A percentile compares a stretch with the other conserved stretches of the same genome.
Conservation (phyloP, 441 rosid species). For the Breynia disticha region DNA sequence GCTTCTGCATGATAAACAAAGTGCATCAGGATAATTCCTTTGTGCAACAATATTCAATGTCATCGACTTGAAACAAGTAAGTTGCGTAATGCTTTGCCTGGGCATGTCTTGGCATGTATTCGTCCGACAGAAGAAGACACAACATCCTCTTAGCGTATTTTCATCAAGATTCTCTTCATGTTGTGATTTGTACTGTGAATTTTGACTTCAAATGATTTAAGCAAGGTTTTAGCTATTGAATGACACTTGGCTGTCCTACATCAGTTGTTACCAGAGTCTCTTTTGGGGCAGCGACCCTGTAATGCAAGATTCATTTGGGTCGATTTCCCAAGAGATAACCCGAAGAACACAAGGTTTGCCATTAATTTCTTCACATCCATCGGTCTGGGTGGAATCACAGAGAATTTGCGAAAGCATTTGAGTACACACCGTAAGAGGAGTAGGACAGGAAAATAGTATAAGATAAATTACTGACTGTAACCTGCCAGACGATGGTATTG, state of each 20-base stretch:
- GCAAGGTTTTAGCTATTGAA: too few species aligned
- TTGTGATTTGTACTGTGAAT: too few species aligned
- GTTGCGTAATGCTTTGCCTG: conserved; percentile 73
- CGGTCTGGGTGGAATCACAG: conserved; percentile 97
- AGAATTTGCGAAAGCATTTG: conserved; percentile 67
- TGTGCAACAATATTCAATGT: conserved; percentile 81
- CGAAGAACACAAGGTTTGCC: conserved; percentile 78
- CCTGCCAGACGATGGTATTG: conserved; percentile 30
- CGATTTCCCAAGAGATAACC: conserved; percentile 80
- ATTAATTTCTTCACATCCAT: conserved; percentile 91
- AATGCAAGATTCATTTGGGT: conserved; percentile 22
- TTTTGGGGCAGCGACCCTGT: conserved; percentile 72
- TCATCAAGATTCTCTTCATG: conserved; percentile 94
- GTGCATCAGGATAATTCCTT: conserved; percentile 79
- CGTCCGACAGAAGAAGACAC: conserved; percentile 87
- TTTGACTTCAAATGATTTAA: too few species aligned
- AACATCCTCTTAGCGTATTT: conserved; percentile 80
- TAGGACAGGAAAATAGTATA: too few species aligned
- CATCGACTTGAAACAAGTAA: conserved; percentile 84
- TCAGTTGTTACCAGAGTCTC: too few species aligned
- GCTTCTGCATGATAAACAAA: conserved; percentile 89
- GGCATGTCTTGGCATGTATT: conserved; percentile 79
- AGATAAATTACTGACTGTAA: too few species aligned
- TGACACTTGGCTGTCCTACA: too few species aligned
- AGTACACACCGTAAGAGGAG: too few species aligned